These are phyloP conservation scores for Tulasnella sp. DNA, from an alignment of 768 basidiomycete genomes.

Conservation along the genomic window DNA sequence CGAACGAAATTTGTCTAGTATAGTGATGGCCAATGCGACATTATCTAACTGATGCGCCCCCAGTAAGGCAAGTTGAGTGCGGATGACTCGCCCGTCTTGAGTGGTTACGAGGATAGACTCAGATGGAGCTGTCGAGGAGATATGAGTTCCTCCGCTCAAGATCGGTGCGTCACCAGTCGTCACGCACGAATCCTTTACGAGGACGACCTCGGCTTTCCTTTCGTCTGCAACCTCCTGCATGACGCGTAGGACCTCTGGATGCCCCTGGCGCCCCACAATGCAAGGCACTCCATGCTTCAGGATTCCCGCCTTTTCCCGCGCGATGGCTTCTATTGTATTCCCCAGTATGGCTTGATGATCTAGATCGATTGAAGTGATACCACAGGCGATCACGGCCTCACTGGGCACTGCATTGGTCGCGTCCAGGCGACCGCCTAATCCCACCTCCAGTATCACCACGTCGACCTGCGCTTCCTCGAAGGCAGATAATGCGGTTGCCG, in stretches of 20 bases:
- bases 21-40: conserved; percentile 52
- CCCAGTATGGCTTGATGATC: conserved; percentile 93
- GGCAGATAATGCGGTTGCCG: conserved; percentile 62
- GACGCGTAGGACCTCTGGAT: conserved; percentile 30
- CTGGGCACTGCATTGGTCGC: conserved; percentile 86
- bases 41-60: conserved; percentile 84
- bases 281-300: conserved; percentile 50
- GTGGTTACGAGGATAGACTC: background rate
- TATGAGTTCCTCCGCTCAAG: no score
- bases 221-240: conserved; percentile 35
- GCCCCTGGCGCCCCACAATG: conserved; percentile 52
- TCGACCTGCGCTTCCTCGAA: conserved; percentile 67
- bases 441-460: conserved; percentile 80
- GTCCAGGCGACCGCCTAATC: conserved; percentile 86
- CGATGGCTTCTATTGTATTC: conserved; percentile 56
- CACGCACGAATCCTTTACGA: conserved; percentile 20
- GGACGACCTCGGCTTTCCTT: conserved; percentile 33
- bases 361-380: conserved; percentile 75
- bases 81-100: conserved; percentile 23
- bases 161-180: background rate
- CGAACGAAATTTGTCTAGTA: conserved; percentile 44
- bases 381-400: conserved; percentile 58
- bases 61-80: conserved; percentile 48
- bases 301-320: conserved; percentile 75
- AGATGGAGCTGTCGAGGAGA: background rate